A percentile compares a stretch with the other conserved stretches of the same genome.
These are phyloP conservation scores for Cenchrus fungigraminus DNA, from an alignment of 176 grass and related monocot genomes.

Conservation along the genomic window DNA sequence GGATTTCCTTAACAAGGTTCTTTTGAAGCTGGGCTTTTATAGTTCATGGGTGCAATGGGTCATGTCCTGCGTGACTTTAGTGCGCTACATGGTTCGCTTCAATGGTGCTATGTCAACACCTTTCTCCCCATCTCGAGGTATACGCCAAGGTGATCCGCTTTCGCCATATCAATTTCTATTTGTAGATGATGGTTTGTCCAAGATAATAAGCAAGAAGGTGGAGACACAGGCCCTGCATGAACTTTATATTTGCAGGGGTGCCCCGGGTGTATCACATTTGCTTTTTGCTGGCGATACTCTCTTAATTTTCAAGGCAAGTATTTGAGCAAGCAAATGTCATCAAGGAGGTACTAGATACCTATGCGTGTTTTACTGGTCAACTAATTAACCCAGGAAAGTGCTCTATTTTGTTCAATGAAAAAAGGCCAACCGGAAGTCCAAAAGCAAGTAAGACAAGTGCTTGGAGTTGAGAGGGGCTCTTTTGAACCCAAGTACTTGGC, in stretches of 20 bases:
- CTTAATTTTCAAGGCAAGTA: not conserved
- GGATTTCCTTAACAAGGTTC: too few relatives aligned
- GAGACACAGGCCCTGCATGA: accelerated
- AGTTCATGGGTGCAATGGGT: not conserved
- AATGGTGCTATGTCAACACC: not conserved
- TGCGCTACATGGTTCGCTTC: not conserved
- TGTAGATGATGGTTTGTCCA: not conserved
- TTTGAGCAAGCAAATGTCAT: not conserved
- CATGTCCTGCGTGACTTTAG: not conserved
- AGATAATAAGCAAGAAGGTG: not conserved
- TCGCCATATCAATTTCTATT: not conserved
- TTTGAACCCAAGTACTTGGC: too few relatives aligned
- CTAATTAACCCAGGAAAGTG: not conserved
- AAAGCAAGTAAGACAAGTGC: too few relatives aligned
- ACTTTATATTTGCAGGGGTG: not conserved
- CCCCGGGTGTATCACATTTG: not conserved
- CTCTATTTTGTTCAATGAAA: not conserved
- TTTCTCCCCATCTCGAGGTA: not conserved
- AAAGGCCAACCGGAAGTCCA: too few relatives aligned
- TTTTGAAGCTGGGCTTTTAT: not conserved
- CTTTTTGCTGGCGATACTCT: not conserved
- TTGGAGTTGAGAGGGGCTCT: too few relatives aligned
- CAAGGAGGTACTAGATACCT: not conserved
- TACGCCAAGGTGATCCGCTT: not conserved
- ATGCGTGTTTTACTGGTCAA: not conserved